phyloP scores from a whole-genome alignment of 495 filamentous ascomycete genomes.

The Thozetella sp. region DNA sequence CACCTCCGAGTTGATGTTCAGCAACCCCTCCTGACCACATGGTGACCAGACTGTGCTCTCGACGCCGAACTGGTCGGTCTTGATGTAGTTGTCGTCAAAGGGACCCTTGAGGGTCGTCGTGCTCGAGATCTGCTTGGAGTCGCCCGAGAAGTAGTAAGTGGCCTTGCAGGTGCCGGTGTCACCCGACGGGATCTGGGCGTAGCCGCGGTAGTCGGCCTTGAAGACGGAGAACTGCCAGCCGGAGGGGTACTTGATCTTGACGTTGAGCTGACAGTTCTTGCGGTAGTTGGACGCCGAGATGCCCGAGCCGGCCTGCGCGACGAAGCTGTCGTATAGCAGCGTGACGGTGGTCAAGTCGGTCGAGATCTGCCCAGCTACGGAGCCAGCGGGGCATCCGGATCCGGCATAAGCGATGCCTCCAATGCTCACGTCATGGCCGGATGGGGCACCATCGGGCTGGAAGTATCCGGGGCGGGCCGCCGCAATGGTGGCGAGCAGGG shows the following conservation, averaged over 20 bases:
- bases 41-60: constrained; percentile 43
- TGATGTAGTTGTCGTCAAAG: constrained; percentile 33
- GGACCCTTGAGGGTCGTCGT: constrained; percentile 35
- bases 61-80: constrained; percentile 35
- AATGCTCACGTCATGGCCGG: constrained; percentile 32
- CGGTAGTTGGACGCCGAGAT: constrained; percentile 37
- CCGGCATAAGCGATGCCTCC: constrained; percentile 46
- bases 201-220: constrained; percentile 52
- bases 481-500: too few relatives aligned
- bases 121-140: constrained; percentile 29
- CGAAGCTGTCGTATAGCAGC: constrained; percentile 45
- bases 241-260: constrained; percentile 48
- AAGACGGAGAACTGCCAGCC: constrained; percentile 56
- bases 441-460: constrained; percentile 12
- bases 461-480: too few relatives aligned
- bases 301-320: constrained; percentile 43
- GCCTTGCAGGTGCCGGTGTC: constrained; percentile 48
- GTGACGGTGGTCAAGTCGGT: constrained; percentile 46
- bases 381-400: constrained; percentile 48
- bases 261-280: constrained; percentile 54
- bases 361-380: constrained; percentile 39
- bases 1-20: constrained; percentile 47
- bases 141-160: constrained; percentile 54
- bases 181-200: constrained; percentile 38
- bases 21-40: constrained; percentile 34